These are phyloP conservation scores for Mycocentrospora acerina DNA, from an alignment of 2,329 filamentous ascomycete species.

Conservation along the genomic window DNA sequence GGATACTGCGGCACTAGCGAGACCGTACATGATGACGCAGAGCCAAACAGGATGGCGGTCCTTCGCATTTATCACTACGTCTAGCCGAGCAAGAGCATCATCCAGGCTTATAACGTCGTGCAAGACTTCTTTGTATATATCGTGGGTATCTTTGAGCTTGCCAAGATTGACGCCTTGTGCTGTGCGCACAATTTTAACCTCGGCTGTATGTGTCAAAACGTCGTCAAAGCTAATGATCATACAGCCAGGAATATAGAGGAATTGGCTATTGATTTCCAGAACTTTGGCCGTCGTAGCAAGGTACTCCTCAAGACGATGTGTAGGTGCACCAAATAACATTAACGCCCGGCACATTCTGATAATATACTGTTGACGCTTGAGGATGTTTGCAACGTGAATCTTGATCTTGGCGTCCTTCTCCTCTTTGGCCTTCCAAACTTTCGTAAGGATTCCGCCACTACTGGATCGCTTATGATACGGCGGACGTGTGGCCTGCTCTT, in stretches of 20 bases:
- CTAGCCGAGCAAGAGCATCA: slow-evolving; percentile 64
- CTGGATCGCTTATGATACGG: slow-evolving; percentile 21
- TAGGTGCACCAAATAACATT: slow-evolving; percentile 88
- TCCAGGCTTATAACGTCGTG: slow-evolving; percentile 71
- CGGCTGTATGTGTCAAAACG: slow-evolving; percentile 68
- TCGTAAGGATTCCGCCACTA: slow-evolving; percentile 27
- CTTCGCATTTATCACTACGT: slow-evolving; percentile 60
- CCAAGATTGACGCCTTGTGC: slow-evolving; percentile 71
- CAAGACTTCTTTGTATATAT: slow-evolving; percentile 77
- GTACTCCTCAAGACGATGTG: slow-evolving; percentile 87
- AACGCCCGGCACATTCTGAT: slow-evolving; percentile 79
- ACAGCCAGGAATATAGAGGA: slow-evolving; percentile 83
- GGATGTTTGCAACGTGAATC: slow-evolving; percentile 64
- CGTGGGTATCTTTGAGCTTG: slow-evolving; percentile 71
- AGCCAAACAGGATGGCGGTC: slow-evolving; percentile 54
- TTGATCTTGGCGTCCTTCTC: slow-evolving; percentile 59
- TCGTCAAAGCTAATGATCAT: slow-evolving; percentile 93
- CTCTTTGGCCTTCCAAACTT: slow-evolving; percentile 30
- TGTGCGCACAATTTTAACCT: slow-evolving; percentile 73
- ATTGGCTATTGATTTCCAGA: slow-evolving; percentile 83
- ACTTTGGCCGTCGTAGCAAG: slow-evolving; percentile 83
- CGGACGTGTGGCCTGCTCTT: slow-evolving; percentile 13
- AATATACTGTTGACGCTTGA: slow-evolving; percentile 81
- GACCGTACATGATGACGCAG: slow-evolving; percentile 67
- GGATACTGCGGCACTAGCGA: slow-evolving; percentile 73